phyloP scores from a whole-genome alignment of 2,329 filamentous ascomycete genomes.

The Zopfia rhizophila region DNA sequence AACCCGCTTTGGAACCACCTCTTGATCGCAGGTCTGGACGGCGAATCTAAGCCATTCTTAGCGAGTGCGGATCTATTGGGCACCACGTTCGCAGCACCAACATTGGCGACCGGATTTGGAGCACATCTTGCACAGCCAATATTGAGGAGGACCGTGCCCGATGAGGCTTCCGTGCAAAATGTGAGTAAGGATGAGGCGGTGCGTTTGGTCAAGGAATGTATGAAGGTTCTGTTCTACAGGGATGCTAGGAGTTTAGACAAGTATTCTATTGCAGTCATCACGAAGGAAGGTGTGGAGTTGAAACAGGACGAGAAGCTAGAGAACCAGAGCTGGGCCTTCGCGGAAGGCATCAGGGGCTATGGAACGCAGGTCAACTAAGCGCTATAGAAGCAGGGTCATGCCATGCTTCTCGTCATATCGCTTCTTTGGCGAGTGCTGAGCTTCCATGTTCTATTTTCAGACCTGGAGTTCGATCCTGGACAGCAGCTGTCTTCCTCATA shows the following conservation, averaged over 20 bases:
- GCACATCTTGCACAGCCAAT: slow-evolving; percentile 93
- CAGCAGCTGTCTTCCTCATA: too few relatives aligned
- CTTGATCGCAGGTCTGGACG: slow-evolving; percentile 83
- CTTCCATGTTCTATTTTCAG: too few relatives aligned
- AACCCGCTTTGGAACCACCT: slow-evolving; percentile 98
- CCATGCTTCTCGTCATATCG: too few relatives aligned
- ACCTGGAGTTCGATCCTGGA: too few relatives aligned
- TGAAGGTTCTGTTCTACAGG: slow-evolving; percentile 98
- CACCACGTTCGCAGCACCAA: slow-evolving; percentile 88
- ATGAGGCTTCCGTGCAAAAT: slow-evolving; percentile 79
- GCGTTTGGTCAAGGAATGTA: slow-evolving; percentile 85
- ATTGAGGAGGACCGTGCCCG: slow-evolving; percentile 82
- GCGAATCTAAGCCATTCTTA: slow-evolving; percentile 86
- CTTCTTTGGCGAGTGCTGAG: too few relatives aligned
- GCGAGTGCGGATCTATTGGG: slow-evolving; percentile 91
- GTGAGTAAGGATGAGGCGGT: slow-evolving; percentile 83
- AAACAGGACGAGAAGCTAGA: slow-evolving; percentile 89
- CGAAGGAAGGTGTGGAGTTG: slow-evolving; percentile 84
- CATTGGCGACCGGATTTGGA: slow-evolving; percentile 92
- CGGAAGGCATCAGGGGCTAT: slow-evolving; percentile 93
- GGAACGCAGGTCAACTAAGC: slow-evolving; percentile 77
- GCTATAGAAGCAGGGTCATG: too few relatives aligned
- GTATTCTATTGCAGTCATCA: slow-evolving; percentile 92
- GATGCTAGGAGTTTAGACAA: slow-evolving; percentile 91
- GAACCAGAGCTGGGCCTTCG: slow-evolving; percentile 97